Base-by-base conservation (phyloP, 768 basidiomycete species). In the Lactarius quietus region DNA sequence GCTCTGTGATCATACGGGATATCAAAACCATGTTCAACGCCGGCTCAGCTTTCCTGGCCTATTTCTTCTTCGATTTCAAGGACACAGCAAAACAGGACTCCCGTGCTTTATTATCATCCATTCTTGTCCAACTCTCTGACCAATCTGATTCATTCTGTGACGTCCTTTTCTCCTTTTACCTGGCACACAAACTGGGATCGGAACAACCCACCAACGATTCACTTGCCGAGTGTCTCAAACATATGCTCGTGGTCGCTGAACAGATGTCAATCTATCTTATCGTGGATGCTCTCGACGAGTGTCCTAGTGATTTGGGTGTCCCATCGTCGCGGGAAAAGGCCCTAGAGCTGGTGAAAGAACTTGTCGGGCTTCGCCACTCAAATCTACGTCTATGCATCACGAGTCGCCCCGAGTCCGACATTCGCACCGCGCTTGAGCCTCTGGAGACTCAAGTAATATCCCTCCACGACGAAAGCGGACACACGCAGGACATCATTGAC, bases 1-100 rank as follows among this genome's bases (percentile, higher is more conserved):
- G 62, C 23, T 57, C 62, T 2, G 45, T 43, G 8, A 36, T 63
- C 31, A 63, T 63, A 18, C 36, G 54, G 1, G 26, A 54, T 43
- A 39, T 61, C 12, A 4, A 41, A 1, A 0, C 35, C 20, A 15
- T 41, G 28, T 39, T 29, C 38, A 41, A 54, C 2, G 14, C 35
- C 4, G 60, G 52, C 6, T 41, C 15, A 1, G 41, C 41, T 20
- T 41, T 20, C 41, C 20, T 41, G 41, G 41, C 41, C 20, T 41
- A 41, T 20, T 41, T 41, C 20, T 41, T 20, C 41, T 41, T 41
- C 18, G 41, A 41, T 41, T 41, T 41, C 20, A 41, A 41, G 41
- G 41, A 41, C 41, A 41, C 6, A 28, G 33, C 12, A 18, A 55
- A 55, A 29, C 54, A 35, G 33, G 20, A 29, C 31, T 20, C 20